phyloP scores from a whole-genome alignment of 768 basidiomycete species.

The Lentinula raphanica region DNA sequence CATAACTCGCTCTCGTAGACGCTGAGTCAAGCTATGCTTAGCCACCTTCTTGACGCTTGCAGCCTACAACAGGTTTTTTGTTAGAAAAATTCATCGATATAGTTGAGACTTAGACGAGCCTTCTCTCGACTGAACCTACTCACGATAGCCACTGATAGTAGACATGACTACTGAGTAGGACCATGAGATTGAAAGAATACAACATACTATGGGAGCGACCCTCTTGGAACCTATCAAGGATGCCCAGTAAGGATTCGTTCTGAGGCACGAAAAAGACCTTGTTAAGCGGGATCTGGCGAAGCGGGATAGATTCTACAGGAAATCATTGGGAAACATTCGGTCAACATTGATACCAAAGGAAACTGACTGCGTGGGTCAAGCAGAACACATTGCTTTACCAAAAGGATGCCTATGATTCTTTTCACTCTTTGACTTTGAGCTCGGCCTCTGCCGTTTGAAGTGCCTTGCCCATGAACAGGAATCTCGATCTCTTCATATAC shows the following conservation, averaged over 20 bases:
- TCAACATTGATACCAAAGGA: too few species aligned
- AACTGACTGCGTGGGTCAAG: conserved; percentile 73
- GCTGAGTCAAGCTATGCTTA: conserved; percentile 74
- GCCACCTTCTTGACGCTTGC: conserved; percentile 81
- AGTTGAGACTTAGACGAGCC: conserved; percentile 19
- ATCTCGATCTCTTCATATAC: conserved; percentile 76
- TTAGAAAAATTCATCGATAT: neutral
- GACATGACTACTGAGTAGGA: neutral
- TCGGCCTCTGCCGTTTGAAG: conserved; percentile 12
- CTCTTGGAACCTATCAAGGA: conserved; percentile 86
- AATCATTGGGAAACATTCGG: too few species aligned
- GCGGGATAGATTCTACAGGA: conserved; percentile 65
- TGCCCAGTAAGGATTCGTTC: conserved; percentile 79
- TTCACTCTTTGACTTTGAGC: conserved; percentile 52
- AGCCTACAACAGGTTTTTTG: conserved; percentile 31
- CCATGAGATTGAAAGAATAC: neutral
- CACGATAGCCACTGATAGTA: conserved; percentile 77
- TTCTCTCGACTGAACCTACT: conserved; percentile 69
- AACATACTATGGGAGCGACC: conserved; percentile 69
- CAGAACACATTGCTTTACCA: conserved; percentile 87
- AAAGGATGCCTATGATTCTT: conserved; percentile 80
- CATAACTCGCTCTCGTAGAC: conserved; percentile 68
- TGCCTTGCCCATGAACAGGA: conserved; percentile 29
- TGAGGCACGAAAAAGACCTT: conserved; percentile 83
- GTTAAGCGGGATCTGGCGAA: conserved; percentile 80